phyloP scores from a whole-genome alignment of 2,329 filamentous ascomycete genomes.

The Calycina marina region DNA sequence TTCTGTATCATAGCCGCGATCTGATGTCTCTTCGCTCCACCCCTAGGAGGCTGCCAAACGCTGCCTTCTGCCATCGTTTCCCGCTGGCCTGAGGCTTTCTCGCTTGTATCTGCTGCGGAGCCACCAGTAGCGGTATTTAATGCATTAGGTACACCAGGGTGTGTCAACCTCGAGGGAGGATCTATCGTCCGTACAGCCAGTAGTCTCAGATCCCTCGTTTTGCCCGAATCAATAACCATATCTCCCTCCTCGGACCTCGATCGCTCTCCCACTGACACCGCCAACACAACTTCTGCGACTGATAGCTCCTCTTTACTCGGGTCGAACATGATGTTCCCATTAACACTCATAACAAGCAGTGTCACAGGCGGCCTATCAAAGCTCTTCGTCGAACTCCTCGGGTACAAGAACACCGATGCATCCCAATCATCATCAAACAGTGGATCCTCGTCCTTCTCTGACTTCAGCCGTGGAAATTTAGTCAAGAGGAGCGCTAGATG shows the following conservation, averaged over 20 bases:
- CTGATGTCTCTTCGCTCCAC: constrained; percentile 64
- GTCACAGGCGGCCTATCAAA: constrained; percentile 64
- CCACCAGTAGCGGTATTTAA: constrained; percentile 39
- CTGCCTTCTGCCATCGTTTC: constrained; percentile 48
- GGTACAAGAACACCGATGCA: constrained; percentile 62
- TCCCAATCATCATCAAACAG: constrained; percentile 98
- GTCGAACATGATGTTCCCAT: constrained; percentile 85
- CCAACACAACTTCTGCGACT: constrained; percentile 79
- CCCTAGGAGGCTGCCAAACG: constrained; percentile 76
- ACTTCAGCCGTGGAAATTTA: constrained; percentile 69
- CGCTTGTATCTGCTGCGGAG: constrained; percentile 25
- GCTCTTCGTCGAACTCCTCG: constrained; percentile 12
- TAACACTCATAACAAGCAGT: constrained; percentile 75
- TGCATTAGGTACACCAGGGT: constrained; percentile 52
- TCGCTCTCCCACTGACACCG: constrained; percentile 57
- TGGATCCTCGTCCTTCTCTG: constrained; percentile 85
- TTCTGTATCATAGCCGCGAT: constrained; percentile 62
- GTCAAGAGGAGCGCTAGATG: constrained; percentile 87
- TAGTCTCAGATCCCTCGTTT: constrained; percentile 34
- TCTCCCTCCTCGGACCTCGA: constrained; percentile 14
- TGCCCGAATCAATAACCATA: constrained; percentile 29
- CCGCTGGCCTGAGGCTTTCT: constrained; percentile 27
- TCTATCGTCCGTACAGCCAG: constrained; percentile 60
- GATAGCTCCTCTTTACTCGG: constrained; percentile 82
- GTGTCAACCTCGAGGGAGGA: constrained; percentile 57